Evolutionary conservation across 768 basidiomycete species (phyloP), one percentile per base, ranked within the genome.

Genomic region (Collybia sp.): DNA sequence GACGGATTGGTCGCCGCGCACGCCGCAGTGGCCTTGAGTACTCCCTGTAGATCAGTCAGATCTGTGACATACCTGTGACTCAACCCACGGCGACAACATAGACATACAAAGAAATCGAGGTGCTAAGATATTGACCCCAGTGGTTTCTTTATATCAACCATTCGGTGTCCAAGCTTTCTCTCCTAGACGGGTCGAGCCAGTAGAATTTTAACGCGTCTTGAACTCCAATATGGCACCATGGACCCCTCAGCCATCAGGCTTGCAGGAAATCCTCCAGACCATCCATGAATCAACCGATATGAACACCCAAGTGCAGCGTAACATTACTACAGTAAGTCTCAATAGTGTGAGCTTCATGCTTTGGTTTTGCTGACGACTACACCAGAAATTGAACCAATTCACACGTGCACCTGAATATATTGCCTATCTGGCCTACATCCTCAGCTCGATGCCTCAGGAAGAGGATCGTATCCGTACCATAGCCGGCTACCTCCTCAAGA

Each of bases 401-500:
- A 85, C 89, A 60, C 83, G 84, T 58, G 84, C 85, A 52, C 89
- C 93, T 39, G 93, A 96, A 65, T 98, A 96, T 65, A 85, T 93
- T 49, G 93, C 87, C 47, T 98, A 99, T 77, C 83, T 99, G 52
- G 88, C 88, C 16, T 90, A 94, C 64, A 93, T 97, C 70, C 82
- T 98, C 52, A 83, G 86, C 47, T 74, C 76, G 38, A 69, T 89
- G 72, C 75, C 84, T 1, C 74, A 80, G 49, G 93, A 97, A 68
- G 87, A 93, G 60, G 93, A 92, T 61, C 86, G 88, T 42, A 92
- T 95, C 63, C 83, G 95, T 43, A 89, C 91, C 48, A 94, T 97
- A 70, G 94, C 95, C 18, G 95, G 95, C 36, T 90, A 97, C 58
- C 75, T 97, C 17, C 82, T 99, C 66, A 99, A 99, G 82, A 98